A percentile compares a stretch with the other conserved stretches of the same genome.
phyloP scores from a whole-genome alignment of 1,284 basidiomycete species.

The Trametes pubescens region DNA sequence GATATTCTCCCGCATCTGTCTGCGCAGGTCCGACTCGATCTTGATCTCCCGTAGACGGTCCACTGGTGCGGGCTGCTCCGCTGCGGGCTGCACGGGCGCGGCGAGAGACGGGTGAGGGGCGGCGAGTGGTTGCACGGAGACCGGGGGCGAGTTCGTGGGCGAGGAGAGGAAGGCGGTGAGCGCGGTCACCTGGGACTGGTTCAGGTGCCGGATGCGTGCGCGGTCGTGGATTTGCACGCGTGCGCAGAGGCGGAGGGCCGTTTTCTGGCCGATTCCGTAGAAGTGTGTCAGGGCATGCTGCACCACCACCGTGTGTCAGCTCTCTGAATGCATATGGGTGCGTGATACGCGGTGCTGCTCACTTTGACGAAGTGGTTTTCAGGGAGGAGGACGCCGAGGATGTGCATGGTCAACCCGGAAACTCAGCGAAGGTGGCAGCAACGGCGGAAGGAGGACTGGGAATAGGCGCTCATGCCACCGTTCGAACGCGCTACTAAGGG shows the following conservation, averaged over 20 bases:
- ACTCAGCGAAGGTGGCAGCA: conserved; percentile 14
- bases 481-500: conserved; percentile 1
- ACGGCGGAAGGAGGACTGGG: conserved; percentile 10
- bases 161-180: conserved; percentile 91
- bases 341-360: conserved; percentile 31
- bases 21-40: conserved; percentile 84
- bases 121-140: conserved; percentile 71
- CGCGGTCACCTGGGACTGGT: conserved; percentile 82
- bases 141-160: conserved; percentile 71
- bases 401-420: conserved; percentile 66
- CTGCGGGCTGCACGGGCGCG: conserved; percentile 53
- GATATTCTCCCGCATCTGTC: conserved; percentile 87
- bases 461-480: conserved; percentile 21
- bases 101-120: conserved; percentile 56
- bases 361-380: conserved; percentile 77
- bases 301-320: conserved; percentile 2
- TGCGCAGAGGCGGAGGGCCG: conserved; percentile 83
- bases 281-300: conserved; percentile 88
- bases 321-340: not conserved
- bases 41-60: conserved; percentile 78
- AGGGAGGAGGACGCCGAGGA: conserved; percentile 78
- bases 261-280: conserved; percentile 83
- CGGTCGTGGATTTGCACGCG: conserved; percentile 87
- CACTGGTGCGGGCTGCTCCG: conserved; percentile 28
- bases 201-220: conserved; percentile 79